These are phyloP conservation scores for Combretum micranthum DNA, from an alignment of 345 rosid species.

Conservation along the genomic window DNA sequence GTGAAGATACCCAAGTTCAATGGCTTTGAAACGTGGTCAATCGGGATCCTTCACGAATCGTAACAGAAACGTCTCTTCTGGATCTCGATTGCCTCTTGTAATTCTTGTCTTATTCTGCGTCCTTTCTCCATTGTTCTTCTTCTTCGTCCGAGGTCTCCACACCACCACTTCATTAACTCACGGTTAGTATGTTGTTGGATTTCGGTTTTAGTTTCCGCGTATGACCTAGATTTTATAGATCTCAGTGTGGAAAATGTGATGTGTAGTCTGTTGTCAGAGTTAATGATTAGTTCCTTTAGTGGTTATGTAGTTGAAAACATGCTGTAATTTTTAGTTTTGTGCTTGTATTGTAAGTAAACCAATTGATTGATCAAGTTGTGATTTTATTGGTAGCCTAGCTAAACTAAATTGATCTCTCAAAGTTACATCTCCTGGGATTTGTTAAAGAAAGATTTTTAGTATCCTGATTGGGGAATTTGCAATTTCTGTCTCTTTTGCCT, in stretches of 20 bases:
- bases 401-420: constrained; percentile 2
- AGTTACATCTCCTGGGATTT: too few species aligned
- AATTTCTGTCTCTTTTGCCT: too few species aligned
- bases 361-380: neutral
- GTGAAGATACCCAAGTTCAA: constrained; percentile 14
- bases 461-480: too few species aligned
- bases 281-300: too few species aligned
- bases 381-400: neutral
- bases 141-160: constrained; percentile 53
- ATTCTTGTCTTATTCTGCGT: constrained; percentile 45
- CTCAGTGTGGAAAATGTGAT: too few species aligned
- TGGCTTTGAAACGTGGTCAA: constrained; percentile 61
- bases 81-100: constrained; percentile 51
- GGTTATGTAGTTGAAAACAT: too few species aligned
- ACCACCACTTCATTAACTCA: constrained; percentile 9
- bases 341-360: constrained; percentile 27
- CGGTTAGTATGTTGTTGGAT: too few species aligned
- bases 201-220: too few species aligned
- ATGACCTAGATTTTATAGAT: too few species aligned
- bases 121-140: constrained; percentile 59
- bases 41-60: constrained; percentile 19
- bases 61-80: constrained; percentile 27
- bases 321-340: too few species aligned
- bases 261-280: too few species aligned
- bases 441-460: too few species aligned